Base-by-base conservation (phyloP, 306 rosid species). In the Rubus parviflorus region DNA sequence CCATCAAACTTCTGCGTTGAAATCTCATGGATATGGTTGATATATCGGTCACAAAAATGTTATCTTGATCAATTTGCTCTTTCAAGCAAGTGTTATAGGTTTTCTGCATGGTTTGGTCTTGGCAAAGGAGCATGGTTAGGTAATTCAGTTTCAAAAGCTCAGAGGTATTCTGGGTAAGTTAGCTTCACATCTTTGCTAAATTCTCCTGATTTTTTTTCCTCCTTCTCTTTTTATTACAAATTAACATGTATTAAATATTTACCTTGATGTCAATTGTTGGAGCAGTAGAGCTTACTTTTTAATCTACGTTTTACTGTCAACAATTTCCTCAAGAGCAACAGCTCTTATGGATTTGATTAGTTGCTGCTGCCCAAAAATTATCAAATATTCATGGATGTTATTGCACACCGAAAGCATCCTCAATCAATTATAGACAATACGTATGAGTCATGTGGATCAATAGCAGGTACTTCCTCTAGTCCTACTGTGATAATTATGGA, bases 381-480 rank as follows among this genome's bases (percentile, higher is more conserved):
- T 41, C 10, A 40, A 15, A 76, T 19, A n/a, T n/a, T 22, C 74
- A 61, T 41, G 63, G 46, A 70, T 38, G 76, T 81, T 68, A 43
- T 68, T 79, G 67, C 38, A 60, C 54, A 52, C 35, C 72, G 30
- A 16, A 76, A 68, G 82, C 62, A 70, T 71, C 53, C 64, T 66
- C 41, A 41, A 64, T 64, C 25, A 73, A 72, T 69, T 73, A 75
- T 42, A 38, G 35, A 43, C 56, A 42, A 75, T 78, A 76, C 82
- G 45, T 66, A 49, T 43, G 77, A 80, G 43, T 54, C 42, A 71
- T 70, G n/a, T 52, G 83, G 52, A 41, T 84, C 77, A 77, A 74
- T 56, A 71, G 43, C 69, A 67, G 75, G 84, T 82, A 81, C 90
- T 52, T 79, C 64, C 53, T 30, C 42, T 52, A 75, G 79, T 82